phyloP scores from a whole-genome alignment of 257 asterid species.

The Ajuga chamaepitys region DNA sequence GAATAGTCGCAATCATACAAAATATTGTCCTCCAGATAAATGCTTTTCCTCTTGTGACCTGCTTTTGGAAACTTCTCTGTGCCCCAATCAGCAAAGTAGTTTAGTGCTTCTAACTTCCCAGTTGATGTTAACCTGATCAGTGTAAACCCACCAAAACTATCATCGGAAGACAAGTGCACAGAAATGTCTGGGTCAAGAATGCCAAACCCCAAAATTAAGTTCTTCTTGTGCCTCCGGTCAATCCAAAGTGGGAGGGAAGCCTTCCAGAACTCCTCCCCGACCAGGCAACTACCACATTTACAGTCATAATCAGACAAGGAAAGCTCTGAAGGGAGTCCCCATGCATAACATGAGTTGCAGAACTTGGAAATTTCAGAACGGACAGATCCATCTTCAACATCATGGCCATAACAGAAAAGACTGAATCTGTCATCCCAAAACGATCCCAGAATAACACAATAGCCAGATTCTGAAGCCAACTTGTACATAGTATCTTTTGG shows the following conservation, averaged over 20 bases:
- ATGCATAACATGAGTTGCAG: conserved; percentile 38
- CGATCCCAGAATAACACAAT: conserved; percentile 74
- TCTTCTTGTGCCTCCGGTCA: conserved; percentile 78
- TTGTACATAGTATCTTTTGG: conserved; percentile 30
- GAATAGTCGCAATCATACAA: conserved; percentile 25
- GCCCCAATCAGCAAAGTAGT: conserved; percentile 46
- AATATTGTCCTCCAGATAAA: conserved; percentile 28
- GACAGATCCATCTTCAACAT: conserved; percentile 14
- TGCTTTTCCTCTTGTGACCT: conserved; percentile 32
- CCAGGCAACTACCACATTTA: conserved; percentile 51
- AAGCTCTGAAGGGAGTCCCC: conserved; percentile 48
- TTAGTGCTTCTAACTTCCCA: conserved; percentile 71
- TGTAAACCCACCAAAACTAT: conserved; percentile 43
- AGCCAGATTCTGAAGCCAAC: conserved; percentile 63
- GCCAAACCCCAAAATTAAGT: conserved; percentile 55
- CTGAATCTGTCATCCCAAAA: conserved; percentile 65
- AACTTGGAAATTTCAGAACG: conserved; percentile 33
- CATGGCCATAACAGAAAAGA: conserved; percentile 65
- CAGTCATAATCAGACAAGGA: conserved; percentile 45
- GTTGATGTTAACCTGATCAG: conserved; percentile 57
- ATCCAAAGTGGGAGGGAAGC: conserved; percentile 57
- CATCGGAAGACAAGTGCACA: conserved; percentile 21
- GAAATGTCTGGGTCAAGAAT: conserved; percentile 34
- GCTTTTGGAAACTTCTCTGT: conserved; percentile 17
- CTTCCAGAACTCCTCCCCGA: conserved; percentile 40